Evolutionary conservation across 495 filamentous ascomycete species (phyloP), one percentile per base, ranked within the genome.

Genomic region (Hypoxylon fuscum): DNA sequence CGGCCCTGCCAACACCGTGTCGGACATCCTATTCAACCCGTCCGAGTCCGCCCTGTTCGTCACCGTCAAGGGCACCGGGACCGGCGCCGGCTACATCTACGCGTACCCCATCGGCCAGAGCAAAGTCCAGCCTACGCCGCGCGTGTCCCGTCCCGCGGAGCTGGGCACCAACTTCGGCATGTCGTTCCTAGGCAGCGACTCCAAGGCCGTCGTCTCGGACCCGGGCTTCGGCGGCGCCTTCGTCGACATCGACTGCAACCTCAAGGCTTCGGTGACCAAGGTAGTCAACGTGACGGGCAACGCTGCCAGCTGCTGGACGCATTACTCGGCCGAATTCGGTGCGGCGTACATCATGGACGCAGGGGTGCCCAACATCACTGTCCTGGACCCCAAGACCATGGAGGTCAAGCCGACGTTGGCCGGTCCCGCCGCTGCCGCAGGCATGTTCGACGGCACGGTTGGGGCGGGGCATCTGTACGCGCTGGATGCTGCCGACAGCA

Each of bases 1-100:
- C 25, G 63, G 65, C 18, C 64, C 67, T 9, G 50, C 65, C 9
- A 49, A 37, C 41, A 67, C 69, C 6, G 55, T 41, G 14, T 55
- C 60, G 4, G 69, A 75, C 23, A 64, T 73, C 34, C n/a, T 68
- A 27, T 73, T 73, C 59, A 70, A 69, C 54, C 72, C 72, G 17
- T 66, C 64, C 3, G 43, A 45, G 21, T 70, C 66, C 11, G 63
- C 63, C 11, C 63, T 75, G 18, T 56, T 73, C 55, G 66, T 53
- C 8, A 67, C 57, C 18, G 35, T 73, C 49, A 71, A 71, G 57
- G 64, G 64, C 25, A 61, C 66, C 15, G 62, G 64, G 14, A 47
- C 45, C 0, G 46, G 37, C 10, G 60, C 70, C 25, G 70, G 70
- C 38, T 54, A 7, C 23, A 59, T 73, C 58, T 71, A 61, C 55